Conservation (phyloP, 164 flowering plant species). For the Nymphaea thermarum region DNA sequence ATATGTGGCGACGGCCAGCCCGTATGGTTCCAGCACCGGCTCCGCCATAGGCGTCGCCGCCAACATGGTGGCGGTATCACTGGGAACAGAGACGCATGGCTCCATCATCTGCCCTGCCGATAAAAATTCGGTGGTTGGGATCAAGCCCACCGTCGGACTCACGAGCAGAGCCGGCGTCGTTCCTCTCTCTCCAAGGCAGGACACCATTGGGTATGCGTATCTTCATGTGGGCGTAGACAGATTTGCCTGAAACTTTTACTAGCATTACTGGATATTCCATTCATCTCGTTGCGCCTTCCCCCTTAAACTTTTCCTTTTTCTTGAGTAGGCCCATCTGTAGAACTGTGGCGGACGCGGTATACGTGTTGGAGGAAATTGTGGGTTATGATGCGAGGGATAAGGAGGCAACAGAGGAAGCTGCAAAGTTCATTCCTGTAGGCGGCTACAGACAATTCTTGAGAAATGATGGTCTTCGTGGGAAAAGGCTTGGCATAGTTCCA, state of each 20-base stretch:
- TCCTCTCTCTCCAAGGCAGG: conserved; percentile 22
- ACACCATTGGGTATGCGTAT: conserved; percentile 21
- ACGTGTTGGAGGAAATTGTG: conserved; percentile 52
- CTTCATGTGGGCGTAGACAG: too few relatives aligned
- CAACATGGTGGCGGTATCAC: conserved; percentile 26
- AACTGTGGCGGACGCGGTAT: conserved; percentile 65
- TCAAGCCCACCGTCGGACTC: conserved; percentile 39
- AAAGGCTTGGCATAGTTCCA: conserved; percentile 32
- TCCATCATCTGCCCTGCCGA: conserved; percentile 26
- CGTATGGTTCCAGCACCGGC: conserved; percentile 35
- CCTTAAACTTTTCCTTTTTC: neutral
- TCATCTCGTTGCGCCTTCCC: neutral
- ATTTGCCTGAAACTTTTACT: too few relatives aligned
- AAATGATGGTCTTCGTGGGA: conserved; percentile 41
- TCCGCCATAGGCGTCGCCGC: conserved; percentile 29
- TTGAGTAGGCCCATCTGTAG: conserved; percentile 50
- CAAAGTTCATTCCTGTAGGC: conserved; percentile 43
- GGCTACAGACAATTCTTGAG: conserved; percentile 56
- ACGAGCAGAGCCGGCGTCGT: conserved; percentile 32
- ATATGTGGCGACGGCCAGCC: conserved; percentile 12
- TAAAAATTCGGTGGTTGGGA: conserved; percentile 24
- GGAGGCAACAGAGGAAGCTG: conserved; percentile 28
- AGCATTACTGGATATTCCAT: too few relatives aligned
- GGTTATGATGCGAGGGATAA: conserved; percentile 43
- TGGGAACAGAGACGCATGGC: conserved; percentile 30